These are phyloP conservation scores for Chalciporus pseudorubinellus DNA, from an alignment of 768 basidiomycete genomes.

Conservation along the genomic window DNA sequence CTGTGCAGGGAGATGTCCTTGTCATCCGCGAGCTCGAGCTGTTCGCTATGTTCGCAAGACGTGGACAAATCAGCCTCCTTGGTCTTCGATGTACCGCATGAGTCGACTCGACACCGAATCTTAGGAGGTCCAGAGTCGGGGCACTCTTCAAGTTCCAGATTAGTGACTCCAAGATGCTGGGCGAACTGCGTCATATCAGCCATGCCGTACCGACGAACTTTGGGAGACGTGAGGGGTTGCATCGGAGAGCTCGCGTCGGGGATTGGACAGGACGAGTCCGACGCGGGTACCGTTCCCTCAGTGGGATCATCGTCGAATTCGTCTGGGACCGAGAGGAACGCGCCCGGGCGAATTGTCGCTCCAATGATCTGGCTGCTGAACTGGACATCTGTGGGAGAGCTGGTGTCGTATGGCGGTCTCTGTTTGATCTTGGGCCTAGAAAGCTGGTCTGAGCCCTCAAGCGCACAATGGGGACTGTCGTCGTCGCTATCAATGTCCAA, in stretches of 20 bases:
- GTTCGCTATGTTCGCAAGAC: background rate
- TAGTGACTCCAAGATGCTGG: background rate
- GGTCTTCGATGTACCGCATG: background rate
- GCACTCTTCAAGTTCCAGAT: background rate
- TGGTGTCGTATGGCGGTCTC: constrained; percentile 16
- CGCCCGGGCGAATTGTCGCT: constrained; percentile 2
- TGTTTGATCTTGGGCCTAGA: background rate
- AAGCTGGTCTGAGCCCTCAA: background rate
- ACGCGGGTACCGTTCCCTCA: background rate
- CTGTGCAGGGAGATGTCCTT: background rate
- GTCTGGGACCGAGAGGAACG: constrained; percentile 14
- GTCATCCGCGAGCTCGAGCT: background rate
- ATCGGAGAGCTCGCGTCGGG: background rate
- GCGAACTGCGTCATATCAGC: constrained; percentile 4
- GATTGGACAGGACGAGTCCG: background rate
- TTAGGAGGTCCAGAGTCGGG: background rate
- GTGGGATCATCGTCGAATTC: background rate
- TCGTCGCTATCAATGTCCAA: constrained; percentile 11
- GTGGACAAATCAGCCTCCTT: background rate
- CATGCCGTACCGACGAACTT: constrained; percentile 12
- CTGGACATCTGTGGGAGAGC: background rate
- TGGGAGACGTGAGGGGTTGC: background rate
- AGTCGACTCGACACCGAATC: background rate
- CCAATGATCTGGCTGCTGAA: constrained; percentile 18
- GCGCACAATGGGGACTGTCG: background rate